Percentiles rank a stretch among this genome's conserved stretches.
Conservation (phyloP, 2,329 filamentous ascomycete genomes). For the Diplodia sapinea region DNA sequence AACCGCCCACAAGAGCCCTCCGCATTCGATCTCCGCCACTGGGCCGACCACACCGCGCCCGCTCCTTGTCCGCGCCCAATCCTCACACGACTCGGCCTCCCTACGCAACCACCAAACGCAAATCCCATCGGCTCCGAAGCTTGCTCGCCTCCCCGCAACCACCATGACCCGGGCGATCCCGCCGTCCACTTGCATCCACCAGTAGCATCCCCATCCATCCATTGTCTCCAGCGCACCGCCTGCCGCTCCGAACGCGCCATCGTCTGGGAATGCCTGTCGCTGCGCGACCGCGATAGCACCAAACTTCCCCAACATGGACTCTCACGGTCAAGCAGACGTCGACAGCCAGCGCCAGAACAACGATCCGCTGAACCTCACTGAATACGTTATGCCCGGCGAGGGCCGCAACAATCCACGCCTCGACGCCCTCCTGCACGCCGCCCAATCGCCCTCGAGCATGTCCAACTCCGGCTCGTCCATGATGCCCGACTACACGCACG, state of each 20-base stretch:
- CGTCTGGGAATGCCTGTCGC: conserved; percentile 20
- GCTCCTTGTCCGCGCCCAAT: no score
- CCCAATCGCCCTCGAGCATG: conserved; percentile 33
- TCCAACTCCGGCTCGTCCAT: conserved; percentile 38
- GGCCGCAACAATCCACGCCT: conserved; percentile 38
- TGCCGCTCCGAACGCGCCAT: background rate
- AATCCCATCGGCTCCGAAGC: background rate
- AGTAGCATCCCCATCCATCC: background rate
- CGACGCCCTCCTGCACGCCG: conserved; percentile 34
- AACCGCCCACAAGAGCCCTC: conserved; percentile 25
- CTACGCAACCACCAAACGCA: background rate
- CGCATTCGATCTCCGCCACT: conserved; percentile 23
- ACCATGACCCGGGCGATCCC: conserved; percentile 23
- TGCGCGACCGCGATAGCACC: conserved; percentile 39
- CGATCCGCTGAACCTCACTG: conserved; percentile 45
- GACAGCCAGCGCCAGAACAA: conserved; percentile 37
- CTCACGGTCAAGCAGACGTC: conserved; percentile 34
- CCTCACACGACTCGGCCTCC: background rate
- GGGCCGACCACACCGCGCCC: background rate
- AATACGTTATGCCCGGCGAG: conserved; percentile 41
- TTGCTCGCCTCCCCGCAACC: conserved; percentile 4
- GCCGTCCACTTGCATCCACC: background rate
- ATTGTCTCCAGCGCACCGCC: background rate
- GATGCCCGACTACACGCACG: conserved; percentile 23
- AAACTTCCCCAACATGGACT: conserved; percentile 36